Evolutionary conservation across 768 basidiomycete genomes (phyloP).

Genomic region (Tricholoma sp.): DNA sequence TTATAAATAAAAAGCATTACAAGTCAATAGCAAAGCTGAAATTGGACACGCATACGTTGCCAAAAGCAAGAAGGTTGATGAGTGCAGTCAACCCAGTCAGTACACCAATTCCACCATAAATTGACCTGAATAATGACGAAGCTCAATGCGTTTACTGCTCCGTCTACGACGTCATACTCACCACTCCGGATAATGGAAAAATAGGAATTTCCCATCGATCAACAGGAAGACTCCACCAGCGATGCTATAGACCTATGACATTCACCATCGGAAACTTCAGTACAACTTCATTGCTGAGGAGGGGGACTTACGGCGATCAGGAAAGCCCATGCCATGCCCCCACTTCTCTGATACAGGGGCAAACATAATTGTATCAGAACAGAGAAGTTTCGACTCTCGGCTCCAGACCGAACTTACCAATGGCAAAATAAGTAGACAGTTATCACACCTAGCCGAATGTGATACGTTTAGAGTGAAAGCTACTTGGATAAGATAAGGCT

Average conservation of each 20-base stretch:
- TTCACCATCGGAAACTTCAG: not conserved
- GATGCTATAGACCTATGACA: constrained; percentile 54
- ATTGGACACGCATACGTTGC: constrained; percentile 44
- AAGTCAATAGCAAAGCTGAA: constrained; percentile 10
- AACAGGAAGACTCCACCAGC: constrained; percentile 63
- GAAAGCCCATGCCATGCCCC: constrained; percentile 68
- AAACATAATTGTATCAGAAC: constrained; percentile 21
- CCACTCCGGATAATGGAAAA: constrained; percentile 67
- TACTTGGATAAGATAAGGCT: constrained; percentile 16
- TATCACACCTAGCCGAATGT: constrained; percentile 58
- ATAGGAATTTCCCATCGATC: constrained; percentile 55
- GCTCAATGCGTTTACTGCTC: constrained; percentile 25
- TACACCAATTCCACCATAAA: constrained; percentile 64
- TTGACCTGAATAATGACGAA: constrained; percentile 42
- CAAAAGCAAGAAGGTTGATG: constrained; percentile 54
- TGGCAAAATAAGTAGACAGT: constrained; percentile 69
- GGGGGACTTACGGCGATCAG: constrained; percentile 48
- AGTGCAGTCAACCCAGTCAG: constrained; percentile 45
- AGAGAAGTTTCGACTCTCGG: constrained; percentile 7
- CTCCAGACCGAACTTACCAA: constrained; percentile 42
- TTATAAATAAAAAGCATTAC: constrained; percentile 12
- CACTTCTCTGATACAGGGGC: constrained; percentile 46
- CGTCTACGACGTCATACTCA: constrained; percentile 19
- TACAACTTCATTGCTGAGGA: not conserved
- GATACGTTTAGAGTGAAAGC: constrained; percentile 7